These are phyloP conservation scores for Lentinula detonsa DNA, from an alignment of 768 basidiomycete genomes.

Conservation along the genomic window DNA sequence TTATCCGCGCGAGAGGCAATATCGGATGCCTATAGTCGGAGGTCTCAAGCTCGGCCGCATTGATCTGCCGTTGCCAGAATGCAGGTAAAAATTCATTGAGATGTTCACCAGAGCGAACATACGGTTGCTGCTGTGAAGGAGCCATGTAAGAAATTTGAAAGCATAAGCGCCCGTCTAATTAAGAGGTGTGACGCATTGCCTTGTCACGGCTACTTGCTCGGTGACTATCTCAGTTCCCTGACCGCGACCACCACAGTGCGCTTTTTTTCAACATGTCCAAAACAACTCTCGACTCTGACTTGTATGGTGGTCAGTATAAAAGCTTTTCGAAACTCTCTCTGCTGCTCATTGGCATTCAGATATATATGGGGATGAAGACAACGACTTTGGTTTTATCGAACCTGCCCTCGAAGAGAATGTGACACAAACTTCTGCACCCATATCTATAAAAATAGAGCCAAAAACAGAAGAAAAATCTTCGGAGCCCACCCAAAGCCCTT, in stretches of 20 bases:
- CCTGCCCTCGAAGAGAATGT: background rate
- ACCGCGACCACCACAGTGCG: background rate
- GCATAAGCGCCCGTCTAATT: background rate
- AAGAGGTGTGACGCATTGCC: background rate
- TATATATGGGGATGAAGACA: conserved; percentile 7
- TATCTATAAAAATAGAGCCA: background rate
- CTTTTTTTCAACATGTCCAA: background rate
- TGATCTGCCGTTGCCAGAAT: conserved; percentile 90
- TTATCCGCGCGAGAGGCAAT: conserved; percentile 90
- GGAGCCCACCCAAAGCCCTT: background rate
- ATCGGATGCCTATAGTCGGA: conserved; percentile 86
- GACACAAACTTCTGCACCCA: background rate
- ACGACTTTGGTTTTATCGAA: conserved; percentile 6
- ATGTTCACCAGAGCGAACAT: conserved; percentile 80
- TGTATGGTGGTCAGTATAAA: background rate
- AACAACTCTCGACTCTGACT: conserved; percentile 2
- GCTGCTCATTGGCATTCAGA: background rate
- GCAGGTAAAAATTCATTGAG: conserved; percentile 78
- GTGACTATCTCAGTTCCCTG: background rate
- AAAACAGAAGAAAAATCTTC: background rate
- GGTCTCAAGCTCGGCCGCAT: conserved; percentile 81
- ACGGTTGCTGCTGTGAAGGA: conserved; percentile 32
- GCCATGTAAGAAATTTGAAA: background rate
- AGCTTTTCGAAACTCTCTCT: background rate
- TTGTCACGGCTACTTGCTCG: background rate